Base-by-base conservation (phyloP, 2,329 filamentous ascomycete species). In the Aspergillus amoenus region DNA sequence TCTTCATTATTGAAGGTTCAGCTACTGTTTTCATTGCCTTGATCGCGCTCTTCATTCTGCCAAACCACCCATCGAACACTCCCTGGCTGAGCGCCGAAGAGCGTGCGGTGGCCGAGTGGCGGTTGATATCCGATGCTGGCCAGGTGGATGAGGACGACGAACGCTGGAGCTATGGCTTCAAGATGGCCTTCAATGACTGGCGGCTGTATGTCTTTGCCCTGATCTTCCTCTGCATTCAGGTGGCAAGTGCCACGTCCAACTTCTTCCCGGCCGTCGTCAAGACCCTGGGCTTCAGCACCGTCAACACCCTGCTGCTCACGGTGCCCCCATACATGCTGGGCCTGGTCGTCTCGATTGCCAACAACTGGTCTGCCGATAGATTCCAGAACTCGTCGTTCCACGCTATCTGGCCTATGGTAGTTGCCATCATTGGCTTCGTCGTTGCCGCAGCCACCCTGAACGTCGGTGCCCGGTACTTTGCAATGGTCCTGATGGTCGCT, bases 191-290 rank as follows among this genome's bases (percentile, higher is more conserved):
- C 18, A 50, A 24, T 17, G 47, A 50, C 32, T 50, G 47, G 47
- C 30, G 47, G 4, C 12, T 50, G 27, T 50, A 50, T 34, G 47
- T 50, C 18, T 50, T 50, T 50, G 47, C 47, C 6, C 18, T 50
- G 9, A 50, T 40, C 6, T 50, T 50, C 30, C 27, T 48, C 8
- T 50, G 47, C n/a, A 50, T 50, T n/a, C 47, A 50, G 34, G 47
- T 50, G 7, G 47, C 47, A n/a, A 50, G 47, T 13, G 47, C 47
- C 30, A 50, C 47, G 32, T 50, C 47, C n/a, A 50, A 50, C 17
- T 50, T 50, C 30, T 50, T 50, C n/a, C 47, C 47, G 4, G 22
- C 47, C n/a, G 47, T 50, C 2, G 47, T 50, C 11, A 50, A 50
- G 47, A 50, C 47, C 7, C 30, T 50, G 7, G 47, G 47, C 2